Evolutionary conservation across 805 yeast genomes (phyloP).

Genomic region (Suhomyces faveliae): DNA sequence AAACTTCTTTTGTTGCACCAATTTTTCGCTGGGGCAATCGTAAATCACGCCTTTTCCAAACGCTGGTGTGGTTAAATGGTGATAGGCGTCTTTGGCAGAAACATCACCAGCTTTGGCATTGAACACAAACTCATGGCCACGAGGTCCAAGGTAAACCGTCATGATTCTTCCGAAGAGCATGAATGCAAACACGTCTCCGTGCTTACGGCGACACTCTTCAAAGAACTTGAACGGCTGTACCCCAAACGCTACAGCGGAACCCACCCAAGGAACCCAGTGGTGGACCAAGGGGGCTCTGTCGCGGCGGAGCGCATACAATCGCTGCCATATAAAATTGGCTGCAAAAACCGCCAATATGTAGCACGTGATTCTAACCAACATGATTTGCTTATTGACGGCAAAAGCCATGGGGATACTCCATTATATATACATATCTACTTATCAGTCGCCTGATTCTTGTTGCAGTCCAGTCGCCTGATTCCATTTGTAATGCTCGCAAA

Average conservation of each 20-base stretch:
- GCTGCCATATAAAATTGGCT: constrained; percentile 48
- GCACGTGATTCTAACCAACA: background rate
- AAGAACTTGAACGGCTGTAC: constrained; percentile 94
- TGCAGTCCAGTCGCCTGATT: background rate
- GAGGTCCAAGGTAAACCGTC: constrained; percentile 96
- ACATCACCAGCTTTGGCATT: constrained; percentile 88
- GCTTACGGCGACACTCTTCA: constrained; percentile 67
- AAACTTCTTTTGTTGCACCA: constrained; percentile 98
- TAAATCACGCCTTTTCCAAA: constrained; percentile 96
- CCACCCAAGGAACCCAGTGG: constrained; percentile 93
- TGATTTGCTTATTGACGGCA: background rate
- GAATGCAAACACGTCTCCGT: constrained; percentile 93
- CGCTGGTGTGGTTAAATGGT: constrained; percentile 93
- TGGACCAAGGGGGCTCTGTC: constrained; percentile 89
- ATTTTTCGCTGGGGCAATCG: constrained; percentile 88
- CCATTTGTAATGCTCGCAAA: too few species aligned
- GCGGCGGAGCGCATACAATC: constrained; percentile 60
- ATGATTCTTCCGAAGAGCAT: constrained; percentile 83
- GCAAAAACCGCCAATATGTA: background rate
- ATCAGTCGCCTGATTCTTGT: background rate
- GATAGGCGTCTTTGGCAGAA: constrained; percentile 93
- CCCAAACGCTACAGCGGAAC: constrained; percentile 85
- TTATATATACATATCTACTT: background rate
- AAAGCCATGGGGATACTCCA: background rate
- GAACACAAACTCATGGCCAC: constrained; percentile 94